Base-by-base conservation (phyloP, 108 stramenopile species). In the Cyclotella baltica region DNA sequence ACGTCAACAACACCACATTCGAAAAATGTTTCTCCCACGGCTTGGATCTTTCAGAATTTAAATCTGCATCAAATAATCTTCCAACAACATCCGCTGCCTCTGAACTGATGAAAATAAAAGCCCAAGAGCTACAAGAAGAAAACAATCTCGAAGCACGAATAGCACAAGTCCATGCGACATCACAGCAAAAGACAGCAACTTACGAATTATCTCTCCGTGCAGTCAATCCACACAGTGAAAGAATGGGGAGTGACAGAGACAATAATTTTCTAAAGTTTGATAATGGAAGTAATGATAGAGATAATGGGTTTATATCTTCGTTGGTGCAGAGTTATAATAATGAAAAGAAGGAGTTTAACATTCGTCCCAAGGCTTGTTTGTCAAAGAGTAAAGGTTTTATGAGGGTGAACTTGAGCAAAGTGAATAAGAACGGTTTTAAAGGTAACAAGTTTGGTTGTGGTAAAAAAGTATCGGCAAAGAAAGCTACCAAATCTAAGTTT, bases 231-330 rank as follows among this genome's bases (percentile, higher is more conserved):
- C 58, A 47, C 0, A 22, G 37, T 22, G 2, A 47, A 27, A 31
- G 20, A 19, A n/a, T 16, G 3, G 58, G 46, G 4, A 46, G 56
- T 19, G 57, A 47, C 15, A 51, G 71, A 31, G 58, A 72, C 15
- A 47, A 61, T 30, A 72, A 72, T 34, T 72, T 72, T 25, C 51
- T 72, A 22, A 38, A 72, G 43, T 72, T 72, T 46, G 52, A 59
- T 20, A 72, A 57, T 28, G 35, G 40, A 2, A 61, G 40, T 27
- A 48, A 19, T 53, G 23, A 15, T 61, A 35, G 4, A 43, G 58
- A 72, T 23, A 72, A 61, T 59, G 58, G 59, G n/a, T 72, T 72
- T 30, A 34, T 72, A 5, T 72, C 69, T 35, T 35, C 58, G 16
- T 47, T 72, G 53, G 59, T 72, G 4, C 71, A 72, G 53, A 72